phyloP scores from a whole-genome alignment of 2,329 filamentous ascomycete species.

The Hypomyces perniciosus region DNA sequence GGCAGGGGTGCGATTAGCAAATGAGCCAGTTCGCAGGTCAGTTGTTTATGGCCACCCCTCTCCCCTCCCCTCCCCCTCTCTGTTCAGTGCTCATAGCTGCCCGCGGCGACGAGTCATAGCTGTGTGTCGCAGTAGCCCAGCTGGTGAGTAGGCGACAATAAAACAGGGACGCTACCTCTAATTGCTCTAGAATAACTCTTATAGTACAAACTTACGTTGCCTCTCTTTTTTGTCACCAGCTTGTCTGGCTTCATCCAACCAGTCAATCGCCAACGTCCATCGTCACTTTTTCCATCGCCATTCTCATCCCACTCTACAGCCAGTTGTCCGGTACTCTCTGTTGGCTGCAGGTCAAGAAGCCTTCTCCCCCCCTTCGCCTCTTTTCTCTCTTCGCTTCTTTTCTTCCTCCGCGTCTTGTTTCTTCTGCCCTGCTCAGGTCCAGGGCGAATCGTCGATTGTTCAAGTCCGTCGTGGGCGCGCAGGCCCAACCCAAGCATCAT shows the following conservation, averaged over 20 bases:
- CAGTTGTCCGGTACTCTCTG: background rate
- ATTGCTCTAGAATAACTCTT: no score
- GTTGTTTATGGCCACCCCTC: background rate
- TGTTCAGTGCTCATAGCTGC: background rate
- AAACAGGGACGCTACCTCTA: no score
- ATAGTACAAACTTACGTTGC: no score
- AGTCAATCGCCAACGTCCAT: background rate
- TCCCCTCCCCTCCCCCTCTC: background rate
- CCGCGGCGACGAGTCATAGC: background rate
- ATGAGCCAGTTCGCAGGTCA: background rate
- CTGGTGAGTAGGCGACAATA: no score
- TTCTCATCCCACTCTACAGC: background rate
- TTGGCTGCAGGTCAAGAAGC: constrained; percentile 3
- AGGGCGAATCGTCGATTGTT: background rate
- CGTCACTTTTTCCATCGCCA: background rate
- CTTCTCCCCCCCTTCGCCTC: background rate
- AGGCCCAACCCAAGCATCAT: constrained; percentile 17
- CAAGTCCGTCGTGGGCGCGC: background rate
- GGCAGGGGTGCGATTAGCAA: constrained; percentile 5
- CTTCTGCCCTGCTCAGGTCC: background rate
- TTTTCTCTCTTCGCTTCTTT: background rate
- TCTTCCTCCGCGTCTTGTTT: constrained; percentile 2
- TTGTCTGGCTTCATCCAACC: background rate
- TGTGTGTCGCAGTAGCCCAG: no score
- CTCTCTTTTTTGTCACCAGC: background rate